Evolutionary conservation across 2,329 filamentous ascomycete species (phyloP).

Genomic region (Dothiorella sarmentorum): DNA sequence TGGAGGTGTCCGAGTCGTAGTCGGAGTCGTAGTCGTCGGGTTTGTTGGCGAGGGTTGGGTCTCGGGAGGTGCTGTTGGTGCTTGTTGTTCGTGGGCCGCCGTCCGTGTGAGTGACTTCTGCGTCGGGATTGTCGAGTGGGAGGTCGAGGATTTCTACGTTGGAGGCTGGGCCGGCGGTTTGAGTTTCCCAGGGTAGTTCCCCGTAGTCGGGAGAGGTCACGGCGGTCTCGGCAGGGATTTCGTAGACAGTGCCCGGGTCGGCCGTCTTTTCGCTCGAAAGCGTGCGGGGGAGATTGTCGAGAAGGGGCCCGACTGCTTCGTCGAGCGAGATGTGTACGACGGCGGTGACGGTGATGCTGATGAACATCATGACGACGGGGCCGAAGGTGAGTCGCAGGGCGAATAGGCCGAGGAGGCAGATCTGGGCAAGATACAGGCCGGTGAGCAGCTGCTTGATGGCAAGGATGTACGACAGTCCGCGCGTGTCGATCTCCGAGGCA

Average conservation of each 20-base stretch:
- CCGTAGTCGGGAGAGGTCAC: neutral
- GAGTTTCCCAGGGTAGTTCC: neutral
- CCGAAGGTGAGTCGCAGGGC: constrained; percentile 67
- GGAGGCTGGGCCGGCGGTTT: too few relatives aligned
- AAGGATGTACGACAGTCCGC: constrained; percentile 83
- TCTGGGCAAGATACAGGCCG: constrained; percentile 89
- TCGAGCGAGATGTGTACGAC: constrained; percentile 80
- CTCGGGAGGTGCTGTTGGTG: neutral
- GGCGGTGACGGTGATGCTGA: constrained; percentile 66
- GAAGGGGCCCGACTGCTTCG: constrained; percentile 75
- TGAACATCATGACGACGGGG: constrained; percentile 82
- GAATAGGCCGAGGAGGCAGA: constrained; percentile 85
- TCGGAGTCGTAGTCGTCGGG: neutral
- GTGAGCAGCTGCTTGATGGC: constrained; percentile 96
- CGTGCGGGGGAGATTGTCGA: constrained; percentile 87
- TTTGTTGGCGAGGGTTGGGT: neutral
- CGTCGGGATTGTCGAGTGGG: neutral
- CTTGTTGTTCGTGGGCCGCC: neutral
- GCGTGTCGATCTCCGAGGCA: constrained; percentile 84
- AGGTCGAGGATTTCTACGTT: too few relatives aligned
- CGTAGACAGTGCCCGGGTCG: constrained; percentile 63
- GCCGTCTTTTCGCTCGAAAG: constrained; percentile 94
- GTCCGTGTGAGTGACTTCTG: neutral
- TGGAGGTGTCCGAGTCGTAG: neutral
- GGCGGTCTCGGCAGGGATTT: neutral